phyloP scores from a whole-genome alignment of 208 protist genomes.

The Tritrichomonas musculus region DNA sequence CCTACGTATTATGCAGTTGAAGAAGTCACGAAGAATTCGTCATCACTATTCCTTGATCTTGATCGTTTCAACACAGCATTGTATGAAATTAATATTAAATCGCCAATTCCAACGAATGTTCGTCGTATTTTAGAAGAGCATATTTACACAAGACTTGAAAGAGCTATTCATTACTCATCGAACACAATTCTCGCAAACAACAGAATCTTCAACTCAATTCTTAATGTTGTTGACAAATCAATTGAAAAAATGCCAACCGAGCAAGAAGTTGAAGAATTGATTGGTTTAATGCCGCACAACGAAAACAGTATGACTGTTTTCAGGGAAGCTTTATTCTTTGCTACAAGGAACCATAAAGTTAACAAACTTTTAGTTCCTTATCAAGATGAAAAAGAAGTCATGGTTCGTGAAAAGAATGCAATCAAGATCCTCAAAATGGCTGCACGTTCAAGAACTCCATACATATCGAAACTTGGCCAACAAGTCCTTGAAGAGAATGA shows the following conservation, averaged over 20 bases:
- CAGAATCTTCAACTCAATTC: background rate
- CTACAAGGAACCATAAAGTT: background rate
- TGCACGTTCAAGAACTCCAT: background rate
- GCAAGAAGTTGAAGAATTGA: background rate
- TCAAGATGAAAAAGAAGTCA: too few species aligned
- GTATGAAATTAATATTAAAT: background rate
- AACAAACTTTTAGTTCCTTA: too few species aligned
- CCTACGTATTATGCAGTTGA: background rate
- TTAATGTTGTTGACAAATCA: background rate
- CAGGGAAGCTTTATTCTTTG: background rate
- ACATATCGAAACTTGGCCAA: background rate
- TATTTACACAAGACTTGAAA: slow-evolving; percentile 3
- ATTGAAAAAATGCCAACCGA: background rate
- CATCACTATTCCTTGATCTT: background rate
- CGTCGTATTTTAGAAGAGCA: background rate
- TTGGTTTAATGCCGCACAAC: background rate
- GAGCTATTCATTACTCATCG: background rate
- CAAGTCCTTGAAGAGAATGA: background rate
- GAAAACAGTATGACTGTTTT: background rate
- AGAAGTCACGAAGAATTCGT: background rate
- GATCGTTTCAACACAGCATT: background rate
- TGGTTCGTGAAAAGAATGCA: too few species aligned
- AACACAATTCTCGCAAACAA: background rate
- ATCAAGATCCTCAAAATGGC: too few species aligned
- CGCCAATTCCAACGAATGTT: background rate